Evolutionary conservation across 2,329 filamentous ascomycete genomes (phyloP).

Genomic region (Arachnomyces sp.): DNA sequence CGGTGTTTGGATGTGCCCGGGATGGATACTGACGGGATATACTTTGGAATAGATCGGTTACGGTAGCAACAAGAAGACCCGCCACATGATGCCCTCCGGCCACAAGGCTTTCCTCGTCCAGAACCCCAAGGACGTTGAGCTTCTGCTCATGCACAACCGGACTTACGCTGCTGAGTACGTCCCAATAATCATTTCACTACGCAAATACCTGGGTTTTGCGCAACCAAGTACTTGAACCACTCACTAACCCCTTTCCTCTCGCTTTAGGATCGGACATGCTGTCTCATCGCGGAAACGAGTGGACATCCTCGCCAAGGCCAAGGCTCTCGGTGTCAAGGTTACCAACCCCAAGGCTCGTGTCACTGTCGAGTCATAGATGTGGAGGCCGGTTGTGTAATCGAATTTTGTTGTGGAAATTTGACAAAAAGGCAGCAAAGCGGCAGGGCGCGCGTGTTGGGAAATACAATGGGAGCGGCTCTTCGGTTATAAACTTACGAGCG

Average conservation of each 20-base stretch:
- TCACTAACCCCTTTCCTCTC: constrained; percentile 3
- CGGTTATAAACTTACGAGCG: too few relatives aligned
- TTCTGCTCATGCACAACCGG: constrained; percentile 99
- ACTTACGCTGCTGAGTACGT: constrained; percentile 97
- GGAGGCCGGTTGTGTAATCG: background rate
- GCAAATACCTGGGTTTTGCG: background rate
- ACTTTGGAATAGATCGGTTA: constrained; percentile 87
- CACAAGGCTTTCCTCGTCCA: constrained; percentile 99
- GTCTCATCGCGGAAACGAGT: constrained; percentile 98
- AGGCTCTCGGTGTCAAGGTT: constrained; percentile 98
- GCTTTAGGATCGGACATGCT: constrained; percentile 87
- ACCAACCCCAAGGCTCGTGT: constrained; percentile 99
- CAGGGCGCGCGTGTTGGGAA: too few relatives aligned
- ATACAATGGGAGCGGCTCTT: too few relatives aligned
- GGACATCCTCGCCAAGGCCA: constrained; percentile 93
- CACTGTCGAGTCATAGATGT: constrained; percentile 71
- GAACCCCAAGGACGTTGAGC: constrained; percentile 92
- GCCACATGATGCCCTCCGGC: constrained; percentile 96
- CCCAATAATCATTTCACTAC: constrained; percentile 2
- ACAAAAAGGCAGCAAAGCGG: too few relatives aligned
- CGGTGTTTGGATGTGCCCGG: background rate
- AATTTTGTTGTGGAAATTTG: background rate
- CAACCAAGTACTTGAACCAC: constrained; percentile 1
- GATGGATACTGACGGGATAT: background rate
- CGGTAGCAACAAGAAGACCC: constrained; percentile 98